These are phyloP conservation scores for Raffaelea deltoideospora DNA, from an alignment of 2,329 filamentous ascomycete species.

Conservation along the genomic window DNA sequence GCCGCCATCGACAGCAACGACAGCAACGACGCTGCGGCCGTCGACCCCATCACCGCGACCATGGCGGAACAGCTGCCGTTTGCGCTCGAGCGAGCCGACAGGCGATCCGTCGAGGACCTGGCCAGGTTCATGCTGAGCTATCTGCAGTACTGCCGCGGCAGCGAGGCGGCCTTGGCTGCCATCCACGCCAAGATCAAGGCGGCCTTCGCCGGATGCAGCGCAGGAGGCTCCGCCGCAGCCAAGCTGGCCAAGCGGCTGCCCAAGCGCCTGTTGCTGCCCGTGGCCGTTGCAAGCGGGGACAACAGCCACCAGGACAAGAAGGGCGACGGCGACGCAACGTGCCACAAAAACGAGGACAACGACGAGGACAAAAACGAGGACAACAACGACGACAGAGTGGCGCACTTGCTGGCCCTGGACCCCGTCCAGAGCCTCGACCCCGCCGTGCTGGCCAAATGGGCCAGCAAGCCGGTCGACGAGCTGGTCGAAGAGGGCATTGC, in stretches of 20 bases:
- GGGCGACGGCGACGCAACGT: neutral
- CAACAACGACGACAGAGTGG: neutral
- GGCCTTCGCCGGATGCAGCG: constrained; percentile 16
- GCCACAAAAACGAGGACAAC: neutral
- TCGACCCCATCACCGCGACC: constrained; percentile 53
- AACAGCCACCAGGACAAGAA: neutral
- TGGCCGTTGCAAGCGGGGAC: no score
- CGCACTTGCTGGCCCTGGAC: constrained; percentile 29
- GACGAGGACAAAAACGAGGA: neutral
- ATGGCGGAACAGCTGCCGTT: constrained; percentile 70
- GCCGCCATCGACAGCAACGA: constrained; percentile 37
- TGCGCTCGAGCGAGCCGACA: constrained; percentile 30
- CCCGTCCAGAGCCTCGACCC: constrained; percentile 33
- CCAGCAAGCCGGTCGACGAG: constrained; percentile 61
- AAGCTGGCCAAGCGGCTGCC: constrained; percentile 2
- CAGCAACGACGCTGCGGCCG: constrained; percentile 15
- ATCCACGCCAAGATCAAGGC: constrained; percentile 26
- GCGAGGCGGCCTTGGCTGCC: constrained; percentile 25
- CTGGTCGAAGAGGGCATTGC: constrained; percentile 65
- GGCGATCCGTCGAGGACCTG: constrained; percentile 27
- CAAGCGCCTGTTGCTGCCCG: no score
- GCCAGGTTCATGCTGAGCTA: constrained; percentile 43
- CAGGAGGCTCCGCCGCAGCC: constrained; percentile 14
- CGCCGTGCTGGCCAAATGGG: constrained; percentile 46
- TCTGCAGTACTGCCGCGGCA: constrained; percentile 30